A percentile compares a stretch with the other conserved stretches of the same genome.
Evolutionary conservation across 2,329 filamentous ascomycete species (phyloP).

Genomic region (Aspergillus pseudoglaucus): DNA sequence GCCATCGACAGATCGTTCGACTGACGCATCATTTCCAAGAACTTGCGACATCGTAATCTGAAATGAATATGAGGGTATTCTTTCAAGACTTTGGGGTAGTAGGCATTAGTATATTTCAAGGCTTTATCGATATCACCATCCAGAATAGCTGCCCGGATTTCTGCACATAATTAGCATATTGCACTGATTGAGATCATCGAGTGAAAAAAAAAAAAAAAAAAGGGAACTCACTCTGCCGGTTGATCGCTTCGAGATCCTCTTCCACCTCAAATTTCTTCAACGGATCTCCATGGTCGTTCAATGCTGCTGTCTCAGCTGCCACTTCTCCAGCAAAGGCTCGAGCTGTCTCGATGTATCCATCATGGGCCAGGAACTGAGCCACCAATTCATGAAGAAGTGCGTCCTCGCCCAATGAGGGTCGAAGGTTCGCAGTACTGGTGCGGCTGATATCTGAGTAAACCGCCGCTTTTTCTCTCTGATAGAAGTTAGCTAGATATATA

Average conservation of each 20-base stretch:
- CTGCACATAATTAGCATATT: constrained; percentile 39
- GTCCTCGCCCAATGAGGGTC: constrained; percentile 62
- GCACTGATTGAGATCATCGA: background rate
- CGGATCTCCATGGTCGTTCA: constrained; percentile 47
- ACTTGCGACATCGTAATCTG: constrained; percentile 79
- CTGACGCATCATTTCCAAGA: constrained; percentile 85
- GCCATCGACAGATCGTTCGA: constrained; percentile 56
- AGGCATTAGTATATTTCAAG: constrained; percentile 69
- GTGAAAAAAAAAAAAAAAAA: no score
- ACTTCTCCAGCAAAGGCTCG: constrained; percentile 81
- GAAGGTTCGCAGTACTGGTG: constrained; percentile 53
- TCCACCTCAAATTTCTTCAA: constrained; percentile 59
- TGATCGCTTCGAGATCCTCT: constrained; percentile 79
- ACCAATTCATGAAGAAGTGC: constrained; percentile 76
- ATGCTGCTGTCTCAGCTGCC: constrained; percentile 62
- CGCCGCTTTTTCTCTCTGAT: constrained; percentile 54
- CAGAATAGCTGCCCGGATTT: constrained; percentile 77
- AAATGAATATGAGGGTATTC: constrained; percentile 83
- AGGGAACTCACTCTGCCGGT: constrained; percentile 69
- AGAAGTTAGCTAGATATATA: constrained; percentile 5
- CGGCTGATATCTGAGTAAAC: constrained; percentile 58
- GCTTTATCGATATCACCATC: constrained; percentile 89
- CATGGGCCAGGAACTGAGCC: constrained; percentile 84
- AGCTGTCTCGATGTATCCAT: constrained; percentile 91
- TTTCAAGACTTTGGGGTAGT: constrained; percentile 73